Percentiles rank a stretch among this genome's conserved stretches.
Evolutionary conservation across 1,139 yeast species (phyloP).

Genomic region (Saccharomyces pastorianus): DNA sequence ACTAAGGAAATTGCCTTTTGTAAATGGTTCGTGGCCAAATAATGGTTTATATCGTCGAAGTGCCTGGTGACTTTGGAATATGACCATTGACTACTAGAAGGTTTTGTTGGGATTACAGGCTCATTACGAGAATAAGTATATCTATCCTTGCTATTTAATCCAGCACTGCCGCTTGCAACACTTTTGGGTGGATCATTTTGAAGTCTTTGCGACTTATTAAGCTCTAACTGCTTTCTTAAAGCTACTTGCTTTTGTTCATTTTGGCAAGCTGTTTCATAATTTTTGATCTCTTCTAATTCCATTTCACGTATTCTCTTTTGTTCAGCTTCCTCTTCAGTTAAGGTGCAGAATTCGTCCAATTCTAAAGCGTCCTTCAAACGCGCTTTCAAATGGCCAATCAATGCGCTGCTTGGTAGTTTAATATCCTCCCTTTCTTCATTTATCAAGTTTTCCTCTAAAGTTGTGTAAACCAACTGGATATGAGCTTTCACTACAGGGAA

Average conservation of each 20-base stretch:
- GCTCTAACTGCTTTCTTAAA: conserved; percentile 20
- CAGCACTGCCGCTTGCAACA: neutral
- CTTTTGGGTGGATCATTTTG: conserved; percentile 8
- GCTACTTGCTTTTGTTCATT: conserved; percentile 28
- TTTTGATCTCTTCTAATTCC: conserved; percentile 21
- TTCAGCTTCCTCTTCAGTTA: conserved; percentile 34
- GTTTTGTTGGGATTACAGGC: neutral
- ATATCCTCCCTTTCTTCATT: conserved; percentile 72
- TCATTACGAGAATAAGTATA: neutral
- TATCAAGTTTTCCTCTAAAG: conserved; percentile 42
- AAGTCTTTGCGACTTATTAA: conserved; percentile 14
- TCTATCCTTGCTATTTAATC: neutral
- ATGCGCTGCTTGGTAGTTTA: conserved; percentile 68
- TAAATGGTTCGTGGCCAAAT: conserved; percentile 14
- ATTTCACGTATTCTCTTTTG: conserved; percentile 21
- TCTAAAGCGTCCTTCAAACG: conserved; percentile 50
- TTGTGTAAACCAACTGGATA: conserved; percentile 45
- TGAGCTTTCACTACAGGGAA: conserved; percentile 69
- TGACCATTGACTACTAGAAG: conserved; percentile 8
- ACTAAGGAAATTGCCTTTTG: conserved; percentile 11
- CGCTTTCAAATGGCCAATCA: conserved; percentile 63
- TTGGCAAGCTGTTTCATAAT: conserved; percentile 22
- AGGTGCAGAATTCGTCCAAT: conserved; percentile 46
- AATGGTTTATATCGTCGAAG: conserved; percentile 16
- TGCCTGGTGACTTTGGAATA: conserved; percentile 15